Evolutionary conservation across 805 yeast species (phyloP), one percentile per base, ranked within the genome.

Genomic region (Cyberlindnera mississippiensis): DNA sequence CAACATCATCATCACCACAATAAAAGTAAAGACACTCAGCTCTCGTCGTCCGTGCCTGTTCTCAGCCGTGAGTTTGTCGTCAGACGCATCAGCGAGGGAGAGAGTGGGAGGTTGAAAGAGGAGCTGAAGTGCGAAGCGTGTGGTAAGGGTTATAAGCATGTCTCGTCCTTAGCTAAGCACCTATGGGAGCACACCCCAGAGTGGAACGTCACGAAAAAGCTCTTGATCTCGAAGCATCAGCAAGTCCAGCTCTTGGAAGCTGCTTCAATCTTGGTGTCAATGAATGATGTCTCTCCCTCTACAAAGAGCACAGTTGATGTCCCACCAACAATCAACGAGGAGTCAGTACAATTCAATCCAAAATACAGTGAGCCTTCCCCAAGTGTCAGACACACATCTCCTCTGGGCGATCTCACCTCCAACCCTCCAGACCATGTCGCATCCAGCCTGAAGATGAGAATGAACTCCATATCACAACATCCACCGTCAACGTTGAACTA

Each of bases 101-200:
- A 85, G 59, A 78, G 88, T 4, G 95, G 95, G 17, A 66, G 96
- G 36, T 69, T 85, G 37, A 87, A 86, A 60, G 95, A 87, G 57
- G 90, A 84, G 57, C 72, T 87, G 49, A 81, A 81, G 55, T 87
- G 96, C 67, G 95, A 88, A 61, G 87, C 93, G 4, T 87, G 96
- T 55, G 96, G 96, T 3, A 87, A 87, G 62, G 95, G 93, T 17
- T 87, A 87, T 60, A 88, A 86, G 60, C 96, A 87, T 64, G 83
- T 87, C 6, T 80, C 89, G 1, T 82, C 90, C n/a, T 71, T 86
- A 45, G 93, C 95, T 3, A 86, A 86, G 61, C 95, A 86, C 64
- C 64, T 87, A 30, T 87, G 96, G 96, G 96, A 87, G 58, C 96
- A 87, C 61, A 87, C 96, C 0, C 95, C 96, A 0, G 96, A 88